These are phyloP conservation scores for Acephala macrosclerotiorum DNA, from an alignment of 2,329 filamentous ascomycete species.

Conservation along the genomic window DNA sequence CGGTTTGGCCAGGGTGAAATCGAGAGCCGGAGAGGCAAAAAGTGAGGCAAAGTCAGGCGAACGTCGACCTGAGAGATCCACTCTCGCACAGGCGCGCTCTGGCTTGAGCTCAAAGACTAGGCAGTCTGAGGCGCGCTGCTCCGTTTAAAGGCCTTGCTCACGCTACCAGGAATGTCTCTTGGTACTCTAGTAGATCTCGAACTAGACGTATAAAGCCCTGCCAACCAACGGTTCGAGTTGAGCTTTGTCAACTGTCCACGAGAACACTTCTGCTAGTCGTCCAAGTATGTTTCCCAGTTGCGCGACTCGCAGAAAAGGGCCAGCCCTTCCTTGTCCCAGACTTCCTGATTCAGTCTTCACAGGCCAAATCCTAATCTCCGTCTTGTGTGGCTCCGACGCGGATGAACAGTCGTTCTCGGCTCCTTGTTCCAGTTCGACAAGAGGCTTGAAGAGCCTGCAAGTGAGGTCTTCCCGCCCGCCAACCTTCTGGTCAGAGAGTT, in stretches of 20 bases:
- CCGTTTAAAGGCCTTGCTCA: conserved; percentile 1
- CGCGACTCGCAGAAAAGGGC: conserved; percentile 9
- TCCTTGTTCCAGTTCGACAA: conserved; percentile 1
- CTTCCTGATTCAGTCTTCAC: background rate
- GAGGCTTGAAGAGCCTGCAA: conserved; percentile 4
- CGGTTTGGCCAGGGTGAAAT: conserved; percentile 15
- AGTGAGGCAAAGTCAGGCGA: background rate
- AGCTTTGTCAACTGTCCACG: background rate
- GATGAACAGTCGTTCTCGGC: conserved; percentile 8
- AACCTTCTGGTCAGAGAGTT: background rate
- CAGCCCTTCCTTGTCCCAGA: conserved; percentile 8
- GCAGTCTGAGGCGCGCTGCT: conserved; percentile 9
- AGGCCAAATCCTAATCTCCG: conserved; percentile 8
- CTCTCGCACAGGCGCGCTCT: conserved; percentile 20
- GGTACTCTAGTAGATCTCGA: conserved; percentile 11
- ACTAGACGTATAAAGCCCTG: background rate
- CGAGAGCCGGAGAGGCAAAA: conserved; percentile 12
- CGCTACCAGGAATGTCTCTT: background rate
- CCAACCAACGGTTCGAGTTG: conserved; percentile 1
- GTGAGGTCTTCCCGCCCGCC: background rate
- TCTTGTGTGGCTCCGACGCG: conserved; percentile 4
- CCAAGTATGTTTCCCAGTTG: conserved; percentile 5
- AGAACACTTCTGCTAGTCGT: background rate
- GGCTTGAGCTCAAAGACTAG: conserved; percentile 13
- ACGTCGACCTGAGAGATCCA: conserved; percentile 7